Percentiles rank a stretch among this genome's conserved stretches.
Conservation (phyloP, 768 basidiomycete genomes). For the Serendipita sp. region DNA sequence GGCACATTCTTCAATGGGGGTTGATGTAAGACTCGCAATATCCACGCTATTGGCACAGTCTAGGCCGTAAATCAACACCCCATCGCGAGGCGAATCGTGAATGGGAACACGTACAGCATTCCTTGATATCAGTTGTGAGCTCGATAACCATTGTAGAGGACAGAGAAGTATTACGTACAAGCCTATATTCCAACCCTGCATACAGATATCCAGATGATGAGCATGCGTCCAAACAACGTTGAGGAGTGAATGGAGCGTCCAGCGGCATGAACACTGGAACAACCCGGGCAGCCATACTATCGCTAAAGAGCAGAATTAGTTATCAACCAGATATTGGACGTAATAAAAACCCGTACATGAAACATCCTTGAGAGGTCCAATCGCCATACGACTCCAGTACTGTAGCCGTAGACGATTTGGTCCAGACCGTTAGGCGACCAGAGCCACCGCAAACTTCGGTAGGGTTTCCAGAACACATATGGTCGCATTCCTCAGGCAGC, state of each 20-base stretch:
- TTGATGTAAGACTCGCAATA: not conserved
- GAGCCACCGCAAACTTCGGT: constrained; percentile 5
- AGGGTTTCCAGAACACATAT: constrained; percentile 5
- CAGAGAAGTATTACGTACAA: not conserved
- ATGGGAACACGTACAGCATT: too few species aligned
- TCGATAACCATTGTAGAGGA: not conserved
- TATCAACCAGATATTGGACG: too few species aligned
- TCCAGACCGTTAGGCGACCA: not conserved
- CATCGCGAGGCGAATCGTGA: not conserved
- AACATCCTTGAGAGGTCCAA: not conserved
- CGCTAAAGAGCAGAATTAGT: too few species aligned
- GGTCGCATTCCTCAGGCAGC: not conserved
- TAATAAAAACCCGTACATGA: not conserved
- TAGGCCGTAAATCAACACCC: not conserved
- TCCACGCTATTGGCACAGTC: not conserved
- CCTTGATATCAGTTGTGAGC: not conserved
- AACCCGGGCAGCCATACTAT: too few species aligned
- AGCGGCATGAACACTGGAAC: too few species aligned
- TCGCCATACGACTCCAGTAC: not conserved
- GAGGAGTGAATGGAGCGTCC: too few species aligned
- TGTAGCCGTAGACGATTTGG: not conserved
- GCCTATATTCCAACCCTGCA: too few species aligned
- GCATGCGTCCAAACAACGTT: too few species aligned
- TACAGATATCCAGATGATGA: too few species aligned
- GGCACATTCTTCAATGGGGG: not conserved